Evolutionary conservation across 2,329 filamentous ascomycete species (phyloP), one percentile per base, ranked within the genome.

Genomic region (Akanthomyces uredinophilus): DNA sequence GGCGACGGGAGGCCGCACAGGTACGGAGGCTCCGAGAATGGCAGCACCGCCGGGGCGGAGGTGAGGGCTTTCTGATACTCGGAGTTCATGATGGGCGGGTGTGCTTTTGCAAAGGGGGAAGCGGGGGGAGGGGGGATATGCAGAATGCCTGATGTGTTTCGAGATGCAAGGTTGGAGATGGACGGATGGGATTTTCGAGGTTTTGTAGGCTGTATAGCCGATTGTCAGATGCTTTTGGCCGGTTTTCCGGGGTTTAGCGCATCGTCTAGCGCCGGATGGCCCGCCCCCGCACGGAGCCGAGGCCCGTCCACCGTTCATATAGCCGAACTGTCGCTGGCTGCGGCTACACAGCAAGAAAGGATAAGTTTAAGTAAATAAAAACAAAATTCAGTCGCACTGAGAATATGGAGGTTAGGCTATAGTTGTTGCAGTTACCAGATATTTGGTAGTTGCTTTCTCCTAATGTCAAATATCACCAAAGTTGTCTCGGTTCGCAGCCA

Each of bases 21-120:
- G 75, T 87, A 91, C 1, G 88, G 82, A 1, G 89, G 89, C 67
- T 91, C 88, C 5, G 87, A 86, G 77, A 91, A 90, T 57, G 89
- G 89, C 39, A 62, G 39, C 39, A 62, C 53, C 5, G 61, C 61
- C n/a, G 59, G 59, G 6, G 59, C 53, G 59, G 59, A 61, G 20
- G 50, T 55, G 41, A 61, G 59, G 13, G 22, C 51, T 22, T 61
- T 61, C 18, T 61, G 59, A 32, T 61, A 61, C 24, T 61, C 59
- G 22, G 59, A 29, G 50, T 47, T 55, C 59, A 61, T 61, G 51
- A 50, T 54, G 59, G 59, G 51, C 29, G 32, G 32, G 10, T 6
- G 27, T 4, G 27, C 6, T 4, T 6, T 37, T 37, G 20, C 20
- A 6, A 39, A 29, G 27, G 27, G 27, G n/a, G n/a, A n/a, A n/a